Conservation (phyloP, 768 basidiomycete genomes). For the Panellus pusillus region DNA sequence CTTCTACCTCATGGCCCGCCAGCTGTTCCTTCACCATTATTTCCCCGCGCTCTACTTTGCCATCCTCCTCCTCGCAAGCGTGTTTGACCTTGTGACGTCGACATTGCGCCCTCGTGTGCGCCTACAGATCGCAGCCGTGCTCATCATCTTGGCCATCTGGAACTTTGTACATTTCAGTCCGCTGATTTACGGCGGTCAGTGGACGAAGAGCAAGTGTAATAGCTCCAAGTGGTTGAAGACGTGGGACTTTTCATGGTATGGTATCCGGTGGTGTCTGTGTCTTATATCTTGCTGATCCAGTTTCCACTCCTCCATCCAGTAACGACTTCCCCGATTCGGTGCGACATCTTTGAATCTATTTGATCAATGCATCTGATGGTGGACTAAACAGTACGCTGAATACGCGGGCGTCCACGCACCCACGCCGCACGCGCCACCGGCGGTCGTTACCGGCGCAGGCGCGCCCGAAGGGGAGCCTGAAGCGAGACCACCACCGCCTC, state of each 20-base stretch:
- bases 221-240: slow-evolving; percentile 84
- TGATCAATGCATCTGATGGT: slow-evolving; percentile 1
- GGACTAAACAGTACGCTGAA: slow-evolving; percentile 50
- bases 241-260: slow-evolving; percentile 94
- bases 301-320: slow-evolving; percentile 35
- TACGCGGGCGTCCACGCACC: slow-evolving; percentile 42
- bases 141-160: slow-evolving; percentile 74
- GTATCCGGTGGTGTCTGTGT: background rate
- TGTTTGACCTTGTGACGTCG: slow-evolving; percentile 87
- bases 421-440: slow-evolving; percentile 37
- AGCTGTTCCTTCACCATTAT: slow-evolving; percentile 98
- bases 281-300: background rate
- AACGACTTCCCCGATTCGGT: slow-evolving; percentile 70
- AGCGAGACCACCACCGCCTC: slow-evolving; percentile 36
- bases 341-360: slow-evolving; percentile 29
- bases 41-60: slow-evolving; percentile 95
- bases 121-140: slow-evolving; percentile 75
- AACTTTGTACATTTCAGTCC: slow-evolving; percentile 80
- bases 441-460: slow-evolving; percentile 39
- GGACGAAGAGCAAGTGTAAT: slow-evolving; percentile 82
- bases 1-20: slow-evolving; percentile 96
- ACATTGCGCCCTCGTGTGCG: slow-evolving; percentile 73
- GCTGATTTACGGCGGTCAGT: slow-evolving; percentile 77
- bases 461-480: slow-evolving; percentile 17
- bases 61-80: slow-evolving; percentile 70